Percentiles rank a stretch among this genome's conserved stretches.
Evolutionary conservation across 768 basidiomycete genomes (phyloP).

Genomic region (Leucocoprinus sp.): DNA sequence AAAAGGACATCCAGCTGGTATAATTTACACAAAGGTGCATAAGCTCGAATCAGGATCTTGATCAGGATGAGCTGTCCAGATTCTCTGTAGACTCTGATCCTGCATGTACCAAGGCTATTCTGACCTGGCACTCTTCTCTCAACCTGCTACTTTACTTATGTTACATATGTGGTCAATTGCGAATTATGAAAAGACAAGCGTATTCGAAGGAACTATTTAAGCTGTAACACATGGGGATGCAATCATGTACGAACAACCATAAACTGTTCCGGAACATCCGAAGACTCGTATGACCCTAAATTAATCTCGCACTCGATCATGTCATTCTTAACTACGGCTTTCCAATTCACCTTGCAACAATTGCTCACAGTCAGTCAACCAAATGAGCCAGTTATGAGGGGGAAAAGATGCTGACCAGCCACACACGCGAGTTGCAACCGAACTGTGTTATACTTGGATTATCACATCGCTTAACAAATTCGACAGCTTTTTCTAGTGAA

Average conservation of each 20-base stretch:
- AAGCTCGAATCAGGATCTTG: too few species aligned
- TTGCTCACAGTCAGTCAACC: not conserved
- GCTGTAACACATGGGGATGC: not conserved
- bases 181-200: not conserved
- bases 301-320: slow-evolving; percentile 25
- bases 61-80: too few species aligned
- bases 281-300: slow-evolving; percentile 49
- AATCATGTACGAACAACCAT: slow-evolving; percentile 50
- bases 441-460: slow-evolving; percentile 44
- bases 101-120: slow-evolving; percentile 80
- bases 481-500: slow-evolving; percentile 27
- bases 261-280: slow-evolving; percentile 66
- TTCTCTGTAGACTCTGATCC: too few species aligned
- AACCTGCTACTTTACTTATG: too few species aligned
- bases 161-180: too few species aligned
- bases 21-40: too few species aligned
- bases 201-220: not conserved
- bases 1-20: too few species aligned
- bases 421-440: slow-evolving; percentile 62
- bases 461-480: slow-evolving; percentile 42
- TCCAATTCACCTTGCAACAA: slow-evolving; percentile 36
- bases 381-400: slow-evolving; percentile 6
- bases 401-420: slow-evolving; percentile 42
- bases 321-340: slow-evolving; percentile 28
- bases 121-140: slow-evolving; percentile 41